phyloP scores from a whole-genome alignment of 257 asterid species.

The Plantago major region DNA sequence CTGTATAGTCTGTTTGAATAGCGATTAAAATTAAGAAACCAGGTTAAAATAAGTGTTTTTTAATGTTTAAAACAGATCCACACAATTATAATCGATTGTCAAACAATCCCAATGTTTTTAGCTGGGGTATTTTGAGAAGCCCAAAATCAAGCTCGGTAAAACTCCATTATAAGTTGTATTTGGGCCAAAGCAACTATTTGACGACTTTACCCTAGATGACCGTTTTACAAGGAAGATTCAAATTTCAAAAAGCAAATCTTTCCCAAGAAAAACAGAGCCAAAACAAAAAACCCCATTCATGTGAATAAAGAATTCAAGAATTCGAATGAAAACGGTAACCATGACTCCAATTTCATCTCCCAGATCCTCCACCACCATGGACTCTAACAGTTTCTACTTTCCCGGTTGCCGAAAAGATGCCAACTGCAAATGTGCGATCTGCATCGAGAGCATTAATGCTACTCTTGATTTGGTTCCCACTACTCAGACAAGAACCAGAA shows the following conservation, averaged over 20 bases:
- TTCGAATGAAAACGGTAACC: conserved; percentile 34
- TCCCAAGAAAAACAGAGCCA: neutral
- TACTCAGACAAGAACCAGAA: conserved; percentile 40
- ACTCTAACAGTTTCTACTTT: conserved; percentile 35
- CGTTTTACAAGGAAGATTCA: conserved; percentile 26
- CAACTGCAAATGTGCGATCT: conserved; percentile 70
- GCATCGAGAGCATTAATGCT: conserved; percentile 78
- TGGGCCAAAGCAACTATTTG: too few species aligned
- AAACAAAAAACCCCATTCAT: conserved; percentile 9
- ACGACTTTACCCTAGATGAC: conserved; percentile 9
- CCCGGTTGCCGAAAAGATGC: conserved; percentile 85
- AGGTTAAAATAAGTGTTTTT: too few species aligned
- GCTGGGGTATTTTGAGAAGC: too few species aligned
- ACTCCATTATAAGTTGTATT: too few species aligned
- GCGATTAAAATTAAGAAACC: too few species aligned
- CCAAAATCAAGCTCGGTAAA: too few species aligned
- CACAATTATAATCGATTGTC: too few species aligned
- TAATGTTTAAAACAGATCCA: too few species aligned
- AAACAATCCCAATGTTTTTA: too few species aligned
- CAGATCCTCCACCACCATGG: conserved; percentile 46
- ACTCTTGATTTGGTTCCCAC: conserved; percentile 74
- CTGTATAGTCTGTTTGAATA: too few species aligned
- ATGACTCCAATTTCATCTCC: conserved; percentile 60
- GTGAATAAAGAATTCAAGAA: conserved; percentile 10
- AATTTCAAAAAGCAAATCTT: conserved; percentile 23